These are phyloP conservation scores for Ciborinia camelliae DNA, from an alignment of 2,329 filamentous ascomycete species.

Conservation along the genomic window DNA sequence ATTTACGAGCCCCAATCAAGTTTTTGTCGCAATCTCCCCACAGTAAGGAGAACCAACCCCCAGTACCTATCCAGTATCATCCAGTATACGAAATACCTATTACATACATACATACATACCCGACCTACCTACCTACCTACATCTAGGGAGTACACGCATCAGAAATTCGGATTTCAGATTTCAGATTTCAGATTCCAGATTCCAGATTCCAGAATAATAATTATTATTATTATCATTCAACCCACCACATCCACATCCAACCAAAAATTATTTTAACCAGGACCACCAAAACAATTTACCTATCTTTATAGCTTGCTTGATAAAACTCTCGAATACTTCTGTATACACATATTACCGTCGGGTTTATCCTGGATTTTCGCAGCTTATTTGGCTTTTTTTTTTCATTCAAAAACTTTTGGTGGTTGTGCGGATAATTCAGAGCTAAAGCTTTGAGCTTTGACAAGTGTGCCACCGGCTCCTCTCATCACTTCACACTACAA, in stretches of 20 bases:
- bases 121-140: no score
- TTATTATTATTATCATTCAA: no score
- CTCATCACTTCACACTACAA: conserved; percentile 33
- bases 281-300: no score
- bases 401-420: background rate
- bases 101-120: no score
- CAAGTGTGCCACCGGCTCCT: conserved; percentile 36
- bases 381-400: conserved; percentile 26
- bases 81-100: no score
- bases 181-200: no score
- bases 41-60: conserved; percentile 6
- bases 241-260: no score
- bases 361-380: conserved; percentile 17
- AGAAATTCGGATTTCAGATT: no score
- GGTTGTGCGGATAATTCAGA: conserved; percentile 24
- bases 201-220: no score
- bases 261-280: no score
- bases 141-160: no score
- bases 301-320: no score
- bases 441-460: conserved; percentile 25
- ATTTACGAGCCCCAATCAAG: background rate
- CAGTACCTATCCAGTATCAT: background rate
- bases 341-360: background rate
- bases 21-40: conserved; percentile 10
- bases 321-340: background rate